These are phyloP conservation scores for Dipteronia dyeriana DNA, from an alignment of 345 rosid species.

Conservation along the genomic window DNA sequence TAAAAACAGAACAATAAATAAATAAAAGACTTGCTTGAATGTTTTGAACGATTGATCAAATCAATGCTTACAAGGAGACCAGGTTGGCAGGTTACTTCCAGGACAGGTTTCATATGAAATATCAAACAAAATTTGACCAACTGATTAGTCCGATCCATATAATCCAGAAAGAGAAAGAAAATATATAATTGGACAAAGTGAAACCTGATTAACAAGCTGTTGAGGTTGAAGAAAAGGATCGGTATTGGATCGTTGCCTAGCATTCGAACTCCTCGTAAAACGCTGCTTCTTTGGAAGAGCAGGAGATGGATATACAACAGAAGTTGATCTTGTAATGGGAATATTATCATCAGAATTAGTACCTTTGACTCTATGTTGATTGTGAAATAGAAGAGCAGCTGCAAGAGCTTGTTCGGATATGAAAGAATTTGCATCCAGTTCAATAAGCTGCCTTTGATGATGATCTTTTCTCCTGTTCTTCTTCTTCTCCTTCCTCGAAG, in stretches of 20 bases:
- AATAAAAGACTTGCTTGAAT: not conserved
- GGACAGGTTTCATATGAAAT: not conserved
- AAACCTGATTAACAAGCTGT: slow-evolving; percentile 34
- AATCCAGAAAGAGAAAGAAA: too few species aligned
- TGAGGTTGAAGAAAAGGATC: slow-evolving; percentile 17
- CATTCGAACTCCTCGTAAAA: slow-evolving; percentile 34
- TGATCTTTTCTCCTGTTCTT: slow-evolving; percentile 13
- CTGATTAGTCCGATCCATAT: not conserved
- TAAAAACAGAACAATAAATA: too few species aligned
- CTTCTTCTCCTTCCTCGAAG: not conserved
- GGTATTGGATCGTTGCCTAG: slow-evolving; percentile 27
- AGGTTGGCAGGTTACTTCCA: not conserved
- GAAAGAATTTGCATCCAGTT: slow-evolving; percentile 6
- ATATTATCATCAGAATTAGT: not conserved
- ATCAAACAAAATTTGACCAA: not conserved
- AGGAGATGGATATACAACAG: slow-evolving; percentile 16
- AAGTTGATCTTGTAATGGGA: slow-evolving; percentile 28
- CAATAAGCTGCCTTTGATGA: not conserved
- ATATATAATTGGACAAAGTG: not conserved
- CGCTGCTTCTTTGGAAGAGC: slow-evolving; percentile 24
- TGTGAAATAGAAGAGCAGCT: slow-evolving; percentile 34
- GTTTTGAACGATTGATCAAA: slow-evolving; percentile 9
- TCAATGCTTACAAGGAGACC: not conserved
- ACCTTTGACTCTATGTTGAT: slow-evolving; percentile 17
- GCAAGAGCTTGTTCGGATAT: slow-evolving; percentile 33